Evolutionary conservation across 768 basidiomycete genomes (phyloP), one percentile per base, ranked within the genome.

Genomic region (Pleurotus cornucopiae): DNA sequence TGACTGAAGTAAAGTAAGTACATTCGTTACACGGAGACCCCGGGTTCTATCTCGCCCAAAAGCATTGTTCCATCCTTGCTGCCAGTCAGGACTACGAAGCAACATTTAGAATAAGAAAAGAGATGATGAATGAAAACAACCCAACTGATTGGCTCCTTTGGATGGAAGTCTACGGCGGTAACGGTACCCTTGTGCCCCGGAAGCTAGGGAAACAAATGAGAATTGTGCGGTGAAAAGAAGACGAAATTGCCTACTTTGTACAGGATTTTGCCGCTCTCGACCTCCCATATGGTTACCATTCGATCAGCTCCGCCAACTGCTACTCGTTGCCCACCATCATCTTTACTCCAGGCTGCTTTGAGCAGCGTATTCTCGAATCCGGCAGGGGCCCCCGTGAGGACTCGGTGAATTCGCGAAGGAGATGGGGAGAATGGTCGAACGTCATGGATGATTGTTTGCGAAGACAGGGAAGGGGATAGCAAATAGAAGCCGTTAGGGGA

Each of bases 161-260:
- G 94, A 68, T 96, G 94, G 77, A 96, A 97, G 63, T 96, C 97
- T 0, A 94, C 92, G n/a, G 88, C 76, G 1, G 93, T 94, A 12
- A 98, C 94, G 0, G 95, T 95, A 9, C 96, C 95, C 69, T 93
- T 97, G 70, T 99, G 96, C 12, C 96, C 96, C 39, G 96, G 93
- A 56, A 98, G 80, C 91, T 91, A 58, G 16, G 34, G 23, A 25
- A 46, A 6, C 13, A 43, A 52, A 20, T 37, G 16, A 34, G 34
- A 40, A 14, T 43, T 45, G 23, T 40, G 30, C 30, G 30, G 30
- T 11, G 9, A 11, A 9, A 9, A 34, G 30, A 11, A 14, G 38
- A 4, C 14, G 16, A 52, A 6, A 12, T 37, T 39, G 60, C 63
- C 39, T 41, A 94, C 86, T 82, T 94, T 92, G 76, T 92, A 93